Base-by-base conservation (phyloP, 345 rosid species). In the Rhizophora apiculata region DNA sequence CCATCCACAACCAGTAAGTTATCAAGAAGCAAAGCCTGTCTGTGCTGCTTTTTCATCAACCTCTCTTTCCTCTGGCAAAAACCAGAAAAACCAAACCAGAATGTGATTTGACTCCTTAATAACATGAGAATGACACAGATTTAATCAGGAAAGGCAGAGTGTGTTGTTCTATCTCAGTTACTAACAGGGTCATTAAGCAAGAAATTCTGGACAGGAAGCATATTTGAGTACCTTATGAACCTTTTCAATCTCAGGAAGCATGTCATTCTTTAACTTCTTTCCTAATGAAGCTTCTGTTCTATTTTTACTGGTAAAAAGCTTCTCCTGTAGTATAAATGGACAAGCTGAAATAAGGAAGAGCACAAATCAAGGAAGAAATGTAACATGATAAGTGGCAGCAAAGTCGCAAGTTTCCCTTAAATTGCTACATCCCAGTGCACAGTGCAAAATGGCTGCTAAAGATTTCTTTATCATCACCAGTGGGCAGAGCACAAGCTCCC, bases 211-310 rank as follows among this genome's bases (percentile, higher is more conserved):
- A 63, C 43, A 55, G 48, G 21, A 71, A 72, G 69, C 52, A 55
- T 57, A 37, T 65, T 65, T 7, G 11, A 26, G 71, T 82, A 96
- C 99, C 99, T 92, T 96, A 74, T 96, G 93, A 81, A 88, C 96
- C 81, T 82, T 95, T 78, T 88, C 99, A 65, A 95, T 92, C 78
- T 95, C 99, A 32, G 97, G 95, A 79, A 96, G 98, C 97, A 89
- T 86, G 78, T 90, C 94, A 75, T 70, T 92, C 83, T 84, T 81
- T 76, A 96, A 76, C 83, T 89, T 96, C 85, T 90, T 96, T 80
- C 97, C 99, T 34, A 96, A 67, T 10, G 95, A 89, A 72, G 78
- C 83, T 83, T 96, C 99, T 5, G 88, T 84, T 83, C 99, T 89
- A 80, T 90, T 96, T 84, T 75, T 86, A 81, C 99, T 92, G 64